These are phyloP conservation scores for Thuja plicata DNA, from an alignment of 83 land plant genomes.

Conservation along the genomic window DNA sequence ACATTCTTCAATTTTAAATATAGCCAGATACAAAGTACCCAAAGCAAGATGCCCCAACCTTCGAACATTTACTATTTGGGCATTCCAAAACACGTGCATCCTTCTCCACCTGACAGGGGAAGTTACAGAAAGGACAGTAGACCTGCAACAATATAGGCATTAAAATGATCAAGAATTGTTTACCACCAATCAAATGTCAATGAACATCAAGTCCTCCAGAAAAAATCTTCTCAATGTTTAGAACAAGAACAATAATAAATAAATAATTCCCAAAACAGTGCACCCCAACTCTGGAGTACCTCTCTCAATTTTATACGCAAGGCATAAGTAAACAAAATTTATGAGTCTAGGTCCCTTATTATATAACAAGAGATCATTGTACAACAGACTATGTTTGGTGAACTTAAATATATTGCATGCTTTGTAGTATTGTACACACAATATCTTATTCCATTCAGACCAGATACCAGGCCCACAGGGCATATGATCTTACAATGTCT, in stretches of 20 bases:
- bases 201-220: neutral
- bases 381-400: neutral
- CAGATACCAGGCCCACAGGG: no score
- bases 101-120: constrained; percentile 40
- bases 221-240: neutral
- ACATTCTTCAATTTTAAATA: neutral
- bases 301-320: neutral
- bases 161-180: neutral
- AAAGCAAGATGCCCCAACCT: constrained; percentile 22
- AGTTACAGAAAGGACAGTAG: constrained; percentile 47
- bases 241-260: neutral
- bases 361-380: neutral
- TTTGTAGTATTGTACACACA: neutral
- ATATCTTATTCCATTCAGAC: neutral
- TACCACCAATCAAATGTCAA: neutral
- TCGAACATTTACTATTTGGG: constrained; percentile 28
- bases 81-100: constrained; percentile 34
- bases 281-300: no score
- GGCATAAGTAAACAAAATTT: neutral
- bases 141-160: constrained; percentile 28
- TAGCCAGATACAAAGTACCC: neutral
- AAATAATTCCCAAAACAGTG: neutral
- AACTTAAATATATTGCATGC: neutral
- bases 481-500: no score
- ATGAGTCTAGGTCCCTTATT: neutral